Base-by-base conservation (phyloP, 805 yeast species). In the Kodamaea leandrae region DNA sequence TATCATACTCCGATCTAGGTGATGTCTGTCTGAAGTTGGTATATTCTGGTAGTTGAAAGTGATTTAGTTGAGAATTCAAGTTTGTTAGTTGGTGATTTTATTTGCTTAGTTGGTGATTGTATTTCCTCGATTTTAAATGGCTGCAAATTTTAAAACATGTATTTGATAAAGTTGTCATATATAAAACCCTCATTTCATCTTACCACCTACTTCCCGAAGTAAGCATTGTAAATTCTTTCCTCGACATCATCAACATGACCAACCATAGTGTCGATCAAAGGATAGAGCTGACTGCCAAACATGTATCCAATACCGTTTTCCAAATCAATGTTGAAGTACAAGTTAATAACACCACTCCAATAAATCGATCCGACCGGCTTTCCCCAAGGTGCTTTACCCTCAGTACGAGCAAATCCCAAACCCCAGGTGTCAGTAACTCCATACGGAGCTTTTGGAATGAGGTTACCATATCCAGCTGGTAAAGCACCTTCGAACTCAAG, bases 321-420 rank as follows among this genome's bases (percentile, higher is more conserved):
- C 34, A 58, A 43, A 41, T 68, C 74, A 14, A 68, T 51, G 71
- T 71, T 67, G 45, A 52, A 68, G 49, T 46, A 64, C 34, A 66
- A 55, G 44, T 64, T 68, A 23, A 64, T 71, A 23, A 64, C 46
- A 0, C 73, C 73, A 18, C 60, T 50, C 74, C 74, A 68, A 42
- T 58, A 64, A 8, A 66, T 32, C 1, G 66, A 49, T 0, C 66
- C 63, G n/a, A 46, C 44, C 4, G 69, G 64, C 43, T 72, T 50
- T 4, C 73, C 73, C 1, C 66, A 61, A 1, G 56, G 53, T 14
- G 58, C 40, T 13, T 50, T 47, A 4, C 38, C 40, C 3, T 46
- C 48, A 26, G 55, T 53, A 21, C 36, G 52, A 12, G 26, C 32
- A 36, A 27, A 27, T 14, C 32, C 33, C 26, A 19, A 27, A 6